Percentiles rank a stretch among this genome's conserved stretches.
These are phyloP conservation scores for Pseudoturritis turrita DNA, from an alignment of 345 rosid species.

Conservation along the genomic window DNA sequence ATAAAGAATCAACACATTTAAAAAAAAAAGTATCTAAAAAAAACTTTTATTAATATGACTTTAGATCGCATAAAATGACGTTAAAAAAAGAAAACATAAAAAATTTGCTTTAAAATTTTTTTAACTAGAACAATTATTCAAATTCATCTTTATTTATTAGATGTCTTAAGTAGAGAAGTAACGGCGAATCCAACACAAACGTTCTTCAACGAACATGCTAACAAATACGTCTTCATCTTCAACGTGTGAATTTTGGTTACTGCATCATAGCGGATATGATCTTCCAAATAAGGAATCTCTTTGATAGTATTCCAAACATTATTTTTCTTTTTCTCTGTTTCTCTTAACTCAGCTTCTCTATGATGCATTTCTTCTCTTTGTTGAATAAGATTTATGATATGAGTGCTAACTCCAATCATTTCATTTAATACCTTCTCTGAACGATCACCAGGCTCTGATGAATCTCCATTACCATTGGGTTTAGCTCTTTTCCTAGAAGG, in stretches of 20 bases:
- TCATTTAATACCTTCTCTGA: neutral
- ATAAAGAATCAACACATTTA: too few relatives aligned
- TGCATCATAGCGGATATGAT: neutral
- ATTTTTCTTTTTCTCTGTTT: neutral
- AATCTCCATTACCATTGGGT: neutral
- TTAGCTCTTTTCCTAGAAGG: neutral
- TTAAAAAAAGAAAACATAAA: too few relatives aligned
- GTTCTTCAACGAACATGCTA: too few relatives aligned
- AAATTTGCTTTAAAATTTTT: too few relatives aligned
- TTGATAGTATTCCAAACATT: neutral
- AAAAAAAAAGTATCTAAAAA: too few relatives aligned
- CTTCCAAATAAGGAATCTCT: neutral
- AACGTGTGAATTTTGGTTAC: neutral
- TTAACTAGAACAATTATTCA: too few relatives aligned
- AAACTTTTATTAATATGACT: too few relatives aligned
- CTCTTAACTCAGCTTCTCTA: neutral
- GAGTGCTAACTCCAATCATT: neutral
- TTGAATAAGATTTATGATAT: neutral
- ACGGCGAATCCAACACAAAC: too few relatives aligned
- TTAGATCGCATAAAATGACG: too few relatives aligned
- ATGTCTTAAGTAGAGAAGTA: too few relatives aligned
- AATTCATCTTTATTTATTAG: too few relatives aligned
- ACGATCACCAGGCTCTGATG: neutral
- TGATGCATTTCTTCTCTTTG: neutral
- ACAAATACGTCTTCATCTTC: too few relatives aligned